These are phyloP conservation scores for Kewa caespitosa DNA, from an alignment of 179 eudicot species.

Conservation along the genomic window DNA sequence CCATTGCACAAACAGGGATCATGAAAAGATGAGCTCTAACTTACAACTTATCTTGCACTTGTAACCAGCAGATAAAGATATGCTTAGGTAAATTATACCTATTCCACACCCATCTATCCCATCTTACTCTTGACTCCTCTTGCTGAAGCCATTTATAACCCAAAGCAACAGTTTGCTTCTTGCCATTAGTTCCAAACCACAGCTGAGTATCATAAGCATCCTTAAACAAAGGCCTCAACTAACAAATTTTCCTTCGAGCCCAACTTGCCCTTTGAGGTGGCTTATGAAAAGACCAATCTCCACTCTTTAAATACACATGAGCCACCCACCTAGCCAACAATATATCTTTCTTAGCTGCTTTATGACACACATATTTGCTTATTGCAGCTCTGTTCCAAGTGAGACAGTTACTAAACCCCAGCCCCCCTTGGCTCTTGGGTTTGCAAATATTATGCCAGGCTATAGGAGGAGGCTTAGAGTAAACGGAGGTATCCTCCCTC, in stretches of 20 bases:
- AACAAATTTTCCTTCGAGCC: background rate
- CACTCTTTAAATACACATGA: background rate
- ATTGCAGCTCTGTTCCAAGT: background rate
- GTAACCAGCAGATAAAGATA: background rate
- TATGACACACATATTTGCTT: background rate
- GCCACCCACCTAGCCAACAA: background rate
- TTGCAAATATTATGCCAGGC: background rate
- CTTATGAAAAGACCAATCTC: too few species aligned
- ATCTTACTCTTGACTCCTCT: background rate
- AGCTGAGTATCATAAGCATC: background rate
- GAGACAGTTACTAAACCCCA: background rate
- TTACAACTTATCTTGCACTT: too few species aligned
- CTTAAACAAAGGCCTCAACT: background rate
- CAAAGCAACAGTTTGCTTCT: background rate
- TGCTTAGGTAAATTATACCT: background rate
- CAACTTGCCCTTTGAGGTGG: background rate
- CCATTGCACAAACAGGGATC: too few species aligned
- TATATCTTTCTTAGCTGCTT: background rate
- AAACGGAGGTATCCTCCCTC: background rate
- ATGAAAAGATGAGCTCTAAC: too few species aligned
- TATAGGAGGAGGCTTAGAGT: background rate
- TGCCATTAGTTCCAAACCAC: background rate
- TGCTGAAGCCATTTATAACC: background rate
- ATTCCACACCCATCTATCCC: too few species aligned
- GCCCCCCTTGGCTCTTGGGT: background rate